phyloP scores from a whole-genome alignment of 2,329 filamentous ascomycete genomes.

The Calonectria honghensis region DNA sequence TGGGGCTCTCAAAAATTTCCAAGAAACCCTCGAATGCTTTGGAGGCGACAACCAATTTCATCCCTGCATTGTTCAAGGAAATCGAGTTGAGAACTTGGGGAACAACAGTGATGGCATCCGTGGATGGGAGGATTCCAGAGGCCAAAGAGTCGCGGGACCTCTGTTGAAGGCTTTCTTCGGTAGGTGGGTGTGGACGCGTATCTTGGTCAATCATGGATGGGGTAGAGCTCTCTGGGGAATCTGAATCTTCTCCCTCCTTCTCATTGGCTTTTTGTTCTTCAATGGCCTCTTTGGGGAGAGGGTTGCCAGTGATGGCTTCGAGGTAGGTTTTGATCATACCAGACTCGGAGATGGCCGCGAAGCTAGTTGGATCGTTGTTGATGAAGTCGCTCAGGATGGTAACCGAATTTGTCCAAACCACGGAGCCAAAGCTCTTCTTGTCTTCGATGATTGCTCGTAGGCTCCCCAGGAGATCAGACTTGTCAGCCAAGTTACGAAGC shows the following conservation, averaged over 20 bases:
- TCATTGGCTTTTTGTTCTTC: conserved; percentile 56
- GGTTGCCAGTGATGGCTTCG: conserved; percentile 82
- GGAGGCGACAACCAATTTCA: conserved; percentile 90
- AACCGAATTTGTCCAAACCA: conserved; percentile 96
- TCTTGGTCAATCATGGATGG: conserved; percentile 61
- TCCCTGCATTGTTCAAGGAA: conserved; percentile 90
- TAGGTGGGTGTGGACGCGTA: conserved; percentile 71
- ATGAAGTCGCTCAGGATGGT: conserved; percentile 97
- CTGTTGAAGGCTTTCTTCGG: conserved; percentile 68
- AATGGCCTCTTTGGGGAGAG: conserved; percentile 60
- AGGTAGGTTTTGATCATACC: conserved; percentile 91
- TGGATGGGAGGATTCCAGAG: conserved; percentile 87
- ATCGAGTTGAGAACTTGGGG: conserved; percentile 94
- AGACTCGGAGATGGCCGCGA: conserved; percentile 95
- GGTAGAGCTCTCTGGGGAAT: conserved; percentile 63
- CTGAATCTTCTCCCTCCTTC: conserved; percentile 59
- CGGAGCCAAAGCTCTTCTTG: conserved; percentile 87
- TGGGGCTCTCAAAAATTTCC: conserved; percentile 95
- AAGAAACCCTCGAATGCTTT: conserved; percentile 90
- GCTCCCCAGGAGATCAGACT: conserved; percentile 86
- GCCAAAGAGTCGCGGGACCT: conserved; percentile 71
- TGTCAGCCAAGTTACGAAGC: conserved; percentile 94
- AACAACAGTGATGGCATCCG: conserved; percentile 90
- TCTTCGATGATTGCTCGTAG: conserved; percentile 89
- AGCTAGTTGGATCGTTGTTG: conserved; percentile 98